Evolutionary conservation across 139 green algal genomes (phyloP).

Genomic region (Pseudopediastrum boryanum): DNA sequence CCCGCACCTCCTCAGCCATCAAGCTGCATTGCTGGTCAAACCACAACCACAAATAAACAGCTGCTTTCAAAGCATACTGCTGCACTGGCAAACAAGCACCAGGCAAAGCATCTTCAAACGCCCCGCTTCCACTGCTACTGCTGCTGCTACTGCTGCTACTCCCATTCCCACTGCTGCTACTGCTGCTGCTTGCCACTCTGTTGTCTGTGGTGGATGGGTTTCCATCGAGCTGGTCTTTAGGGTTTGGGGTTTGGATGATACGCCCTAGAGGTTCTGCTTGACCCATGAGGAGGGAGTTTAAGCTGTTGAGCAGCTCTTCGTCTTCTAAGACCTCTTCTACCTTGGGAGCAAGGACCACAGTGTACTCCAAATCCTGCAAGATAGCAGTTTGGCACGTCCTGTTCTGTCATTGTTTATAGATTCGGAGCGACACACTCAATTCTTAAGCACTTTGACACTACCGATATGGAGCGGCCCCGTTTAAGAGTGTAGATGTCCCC

Average conservation of each 20-base stretch:
- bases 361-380: conserved; percentile 45
- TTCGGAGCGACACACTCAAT: too few relatives aligned
- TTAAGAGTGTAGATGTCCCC: too few relatives aligned
- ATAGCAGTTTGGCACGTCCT: too few relatives aligned
- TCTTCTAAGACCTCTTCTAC: conserved; percentile 33
- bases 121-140: background rate
- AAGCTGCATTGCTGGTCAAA: conserved; percentile 59
- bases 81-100: conserved; percentile 28
- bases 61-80: conserved; percentile 38
- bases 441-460: too few relatives aligned
- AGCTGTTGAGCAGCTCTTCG: conserved; percentile 1
- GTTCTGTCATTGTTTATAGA: too few relatives aligned
- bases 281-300: background rate
- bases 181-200: background rate
- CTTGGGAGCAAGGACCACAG: conserved; percentile 42
- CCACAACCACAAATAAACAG: conserved; percentile 72
- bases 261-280: too few relatives aligned
- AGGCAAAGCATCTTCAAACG: background rate
- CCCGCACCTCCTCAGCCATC: conserved; percentile 31
- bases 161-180: too few relatives aligned
- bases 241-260: too few relatives aligned
- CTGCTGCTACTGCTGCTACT: conserved; percentile 18
- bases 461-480: too few relatives aligned
- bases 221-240: conserved; percentile 26
- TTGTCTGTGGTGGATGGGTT: background rate